A percentile compares a stretch with the other conserved stretches of the same genome.
phyloP scores from a whole-genome alignment of 371 early-diverging fungal species.

The Mucor lusitanicus region DNA sequence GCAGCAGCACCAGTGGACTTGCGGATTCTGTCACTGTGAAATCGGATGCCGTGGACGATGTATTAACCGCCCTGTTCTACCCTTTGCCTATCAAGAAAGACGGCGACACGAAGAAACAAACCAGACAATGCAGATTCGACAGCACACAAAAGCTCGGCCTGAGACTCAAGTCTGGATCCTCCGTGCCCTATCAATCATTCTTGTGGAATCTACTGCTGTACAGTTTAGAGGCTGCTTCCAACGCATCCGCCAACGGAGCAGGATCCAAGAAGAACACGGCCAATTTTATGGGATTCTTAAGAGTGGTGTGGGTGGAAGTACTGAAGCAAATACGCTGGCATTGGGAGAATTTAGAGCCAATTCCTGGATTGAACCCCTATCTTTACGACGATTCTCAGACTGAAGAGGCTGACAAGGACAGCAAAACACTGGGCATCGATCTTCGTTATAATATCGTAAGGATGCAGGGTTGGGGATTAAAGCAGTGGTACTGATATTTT shows the following conservation, averaged over 20 bases:
- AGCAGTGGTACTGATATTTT: neutral
- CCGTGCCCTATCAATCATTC: conserved; percentile 67
- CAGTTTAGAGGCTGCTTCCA: conserved; percentile 55
- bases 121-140: neutral
- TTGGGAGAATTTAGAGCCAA: conserved; percentile 61
- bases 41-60: conserved; percentile 32
- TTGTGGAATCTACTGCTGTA: conserved; percentile 69
- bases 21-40: conserved; percentile 14
- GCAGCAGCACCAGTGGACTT: conserved; percentile 1
- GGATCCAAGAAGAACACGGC: conserved; percentile 9
- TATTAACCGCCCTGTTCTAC: conserved; percentile 25
- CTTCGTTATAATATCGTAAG: conserved; percentile 67
- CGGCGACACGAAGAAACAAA: neutral
- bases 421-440: conserved; percentile 61
- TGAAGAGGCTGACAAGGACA: conserved; percentile 1
- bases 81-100: neutral
- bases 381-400: conserved; percentile 8
- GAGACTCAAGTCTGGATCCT: conserved; percentile 54
- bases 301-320: conserved; percentile 66
- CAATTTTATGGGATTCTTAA: conserved; percentile 60
- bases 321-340: conserved; percentile 62
- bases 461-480: neutral
- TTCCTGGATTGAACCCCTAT: conserved; percentile 58
- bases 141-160: conserved; percentile 39
- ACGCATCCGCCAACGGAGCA: neutral